Percentiles rank a stretch among this genome's conserved stretches.
Conservation (phyloP, 345 rosid species). For the Hevea brasiliensis region DNA sequence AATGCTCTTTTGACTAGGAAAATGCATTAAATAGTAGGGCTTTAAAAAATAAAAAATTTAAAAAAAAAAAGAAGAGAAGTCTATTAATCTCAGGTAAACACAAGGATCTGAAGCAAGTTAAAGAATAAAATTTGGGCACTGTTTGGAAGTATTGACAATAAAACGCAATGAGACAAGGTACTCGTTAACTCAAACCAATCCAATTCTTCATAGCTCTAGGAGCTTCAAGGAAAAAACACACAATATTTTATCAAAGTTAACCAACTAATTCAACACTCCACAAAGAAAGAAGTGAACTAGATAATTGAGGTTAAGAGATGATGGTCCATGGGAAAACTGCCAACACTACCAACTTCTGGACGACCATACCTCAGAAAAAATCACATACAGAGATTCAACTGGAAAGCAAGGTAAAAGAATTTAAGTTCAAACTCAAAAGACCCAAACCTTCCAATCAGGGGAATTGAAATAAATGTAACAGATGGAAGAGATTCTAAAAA, state of each 20-base stretch:
- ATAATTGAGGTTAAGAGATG: too few relatives aligned
- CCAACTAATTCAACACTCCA: neutral
- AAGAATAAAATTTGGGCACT: neutral
- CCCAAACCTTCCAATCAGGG: neutral
- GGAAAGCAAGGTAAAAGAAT: too few relatives aligned
- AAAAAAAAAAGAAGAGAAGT: too few relatives aligned
- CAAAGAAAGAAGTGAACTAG: too few relatives aligned
- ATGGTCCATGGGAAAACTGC: neutral
- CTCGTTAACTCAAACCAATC: neutral
- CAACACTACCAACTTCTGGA: neutral
- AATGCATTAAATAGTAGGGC: neutral
- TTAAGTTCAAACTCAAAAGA: slow-evolving; percentile 1
- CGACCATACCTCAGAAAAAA: neutral
- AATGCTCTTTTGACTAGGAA: neutral
- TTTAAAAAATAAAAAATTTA: too few relatives aligned
- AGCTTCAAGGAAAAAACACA: neutral
- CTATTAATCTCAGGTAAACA: neutral
- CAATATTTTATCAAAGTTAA: neutral
- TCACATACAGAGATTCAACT: too few relatives aligned
- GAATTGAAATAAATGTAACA: neutral
- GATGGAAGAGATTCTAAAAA: slow-evolving; percentile 4
- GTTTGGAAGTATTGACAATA: neutral
- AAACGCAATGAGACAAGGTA: neutral
- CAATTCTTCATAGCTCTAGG: neutral
- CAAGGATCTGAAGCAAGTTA: neutral